Base-by-base conservation (phyloP, 2,329 filamentous ascomycete genomes). In the Zasmidium cellare region DNA sequence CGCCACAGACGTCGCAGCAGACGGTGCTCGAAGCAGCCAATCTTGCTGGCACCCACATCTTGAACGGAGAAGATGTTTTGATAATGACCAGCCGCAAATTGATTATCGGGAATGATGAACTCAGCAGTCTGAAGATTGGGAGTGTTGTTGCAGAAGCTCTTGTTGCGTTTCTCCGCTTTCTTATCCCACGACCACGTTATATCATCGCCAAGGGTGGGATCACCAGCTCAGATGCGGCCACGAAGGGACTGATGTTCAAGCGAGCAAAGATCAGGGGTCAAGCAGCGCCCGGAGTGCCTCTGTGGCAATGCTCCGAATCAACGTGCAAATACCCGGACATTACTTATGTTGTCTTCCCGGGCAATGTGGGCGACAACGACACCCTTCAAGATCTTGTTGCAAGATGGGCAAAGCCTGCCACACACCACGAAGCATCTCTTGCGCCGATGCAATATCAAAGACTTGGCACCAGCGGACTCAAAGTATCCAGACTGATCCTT, bases 121-220 rank as follows among this genome's bases (percentile, higher is more conserved):
- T 77, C 1, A 77, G 77, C 14, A 83, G 79, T 46, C 68, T 86
- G 11, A 76, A 80, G n/a, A 84, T 86, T 54, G 82, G 83, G 0
- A 75, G 77, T 1, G 75, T 74, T 0, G 77, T 86, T 9, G 83
- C 83, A 0, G 72, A 74, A 7, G 77, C 79, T 0, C 69, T 86
- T 19, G 83, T 85, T 0, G 71, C 71, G 1, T 79, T 86, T 45
- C 62, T 85, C 1, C 71, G 74, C 9, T 66, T 69, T 0, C 70
- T 85, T 9, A 71, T 79, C 12, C 74, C 78, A 7, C 75, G 78
- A 28, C 83, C 83, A 1, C 70, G 82, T 47, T 86, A 85, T 63
- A 71, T 86, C 2, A 82, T 86, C 65, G 82, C 82, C 0, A 86
- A 82, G 69, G 83, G 84, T 0, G 83, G 83, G 9, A 86, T 86